Conservation (phyloP, 1,139 yeast genomes). For the Geotrichum fermentans region DNA sequence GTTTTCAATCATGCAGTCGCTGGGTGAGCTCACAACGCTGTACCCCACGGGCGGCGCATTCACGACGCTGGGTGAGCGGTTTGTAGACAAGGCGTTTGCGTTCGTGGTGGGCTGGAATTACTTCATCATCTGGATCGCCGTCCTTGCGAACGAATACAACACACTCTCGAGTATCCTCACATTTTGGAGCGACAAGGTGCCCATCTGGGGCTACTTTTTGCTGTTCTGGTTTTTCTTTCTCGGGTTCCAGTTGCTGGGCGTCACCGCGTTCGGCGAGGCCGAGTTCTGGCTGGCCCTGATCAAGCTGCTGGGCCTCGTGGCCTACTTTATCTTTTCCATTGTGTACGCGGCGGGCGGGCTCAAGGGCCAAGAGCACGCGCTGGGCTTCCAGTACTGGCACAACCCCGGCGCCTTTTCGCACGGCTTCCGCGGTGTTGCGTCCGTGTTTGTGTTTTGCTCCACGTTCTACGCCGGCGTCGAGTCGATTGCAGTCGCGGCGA, state of each 20-base stretch:
- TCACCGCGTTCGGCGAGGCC: constrained; percentile 59
- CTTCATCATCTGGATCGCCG: constrained; percentile 58
- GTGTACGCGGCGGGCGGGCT: constrained; percentile 64
- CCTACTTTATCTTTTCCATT: constrained; percentile 55
- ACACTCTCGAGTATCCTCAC: constrained; percentile 50
- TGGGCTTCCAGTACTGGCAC: constrained; percentile 68
- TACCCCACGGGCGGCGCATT: constrained; percentile 63
- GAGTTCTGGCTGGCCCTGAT: constrained; percentile 60
- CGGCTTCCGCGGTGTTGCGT: constrained; percentile 66
- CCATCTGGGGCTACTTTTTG: constrained; percentile 53
- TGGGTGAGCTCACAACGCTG: constrained; percentile 63
- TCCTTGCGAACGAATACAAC: constrained; percentile 56
- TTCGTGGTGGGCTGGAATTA: constrained; percentile 61
- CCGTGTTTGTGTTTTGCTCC: constrained; percentile 65
- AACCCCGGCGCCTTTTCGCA: constrained; percentile 74
- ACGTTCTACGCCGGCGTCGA: constrained; percentile 74
- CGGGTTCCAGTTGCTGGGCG: constrained; percentile 54
- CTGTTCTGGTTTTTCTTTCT: constrained; percentile 53
- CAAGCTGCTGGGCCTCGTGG: constrained; percentile 52
- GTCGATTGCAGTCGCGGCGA: constrained; percentile 81
- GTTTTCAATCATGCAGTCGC: constrained; percentile 52
- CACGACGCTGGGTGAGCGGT: constrained; percentile 54
- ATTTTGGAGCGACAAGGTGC: constrained; percentile 59
- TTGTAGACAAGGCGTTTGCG: constrained; percentile 55
- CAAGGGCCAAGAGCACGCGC: constrained; percentile 30